These are phyloP conservation scores for Santalum album DNA, from an alignment of 164 flowering plant species.

Conservation along the genomic window DNA sequence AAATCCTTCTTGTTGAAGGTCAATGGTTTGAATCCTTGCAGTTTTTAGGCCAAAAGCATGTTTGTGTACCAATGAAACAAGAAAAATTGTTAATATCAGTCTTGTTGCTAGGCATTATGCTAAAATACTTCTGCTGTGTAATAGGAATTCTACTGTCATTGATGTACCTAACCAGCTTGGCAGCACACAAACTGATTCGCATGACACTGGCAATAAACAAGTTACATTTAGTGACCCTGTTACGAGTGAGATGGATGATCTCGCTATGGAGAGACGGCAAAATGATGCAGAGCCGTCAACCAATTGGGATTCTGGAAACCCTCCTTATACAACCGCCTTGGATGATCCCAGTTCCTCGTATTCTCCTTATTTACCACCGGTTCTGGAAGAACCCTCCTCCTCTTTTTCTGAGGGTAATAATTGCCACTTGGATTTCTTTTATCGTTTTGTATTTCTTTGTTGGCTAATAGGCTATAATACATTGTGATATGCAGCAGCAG, in stretches of 20 bases:
- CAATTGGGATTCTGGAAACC: conserved; percentile 59
- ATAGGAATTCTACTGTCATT: conserved; percentile 36
- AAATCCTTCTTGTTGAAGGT: too few species aligned
- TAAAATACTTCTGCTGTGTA: not conserved
- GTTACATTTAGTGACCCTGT: conserved; percentile 58
- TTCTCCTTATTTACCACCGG: conserved; percentile 75
- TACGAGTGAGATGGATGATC: conserved; percentile 51
- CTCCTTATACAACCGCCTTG: conserved; percentile 34
- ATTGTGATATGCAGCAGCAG: conserved; percentile 53
- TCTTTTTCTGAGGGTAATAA: conserved; percentile 86
- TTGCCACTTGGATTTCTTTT: too few species aligned
- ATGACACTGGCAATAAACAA: conserved; percentile 37
- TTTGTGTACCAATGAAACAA: too few species aligned
- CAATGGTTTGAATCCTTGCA: too few species aligned
- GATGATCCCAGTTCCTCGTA: conserved; percentile 64
- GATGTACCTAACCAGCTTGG: conserved; percentile 25
- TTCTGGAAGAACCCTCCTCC: conserved; percentile 90
- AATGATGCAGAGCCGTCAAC: conserved; percentile 47
- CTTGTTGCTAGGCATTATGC: not conserved
- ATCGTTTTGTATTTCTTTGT: too few species aligned
- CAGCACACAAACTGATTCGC: conserved; percentile 23
- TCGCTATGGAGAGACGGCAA: conserved; percentile 34
- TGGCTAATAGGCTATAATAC: too few species aligned
- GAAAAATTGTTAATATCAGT: too few species aligned
- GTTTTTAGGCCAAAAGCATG: too few species aligned